Base-by-base conservation (phyloP, 148 eudicot genomes). In the Rhododendron mucronatum region DNA sequence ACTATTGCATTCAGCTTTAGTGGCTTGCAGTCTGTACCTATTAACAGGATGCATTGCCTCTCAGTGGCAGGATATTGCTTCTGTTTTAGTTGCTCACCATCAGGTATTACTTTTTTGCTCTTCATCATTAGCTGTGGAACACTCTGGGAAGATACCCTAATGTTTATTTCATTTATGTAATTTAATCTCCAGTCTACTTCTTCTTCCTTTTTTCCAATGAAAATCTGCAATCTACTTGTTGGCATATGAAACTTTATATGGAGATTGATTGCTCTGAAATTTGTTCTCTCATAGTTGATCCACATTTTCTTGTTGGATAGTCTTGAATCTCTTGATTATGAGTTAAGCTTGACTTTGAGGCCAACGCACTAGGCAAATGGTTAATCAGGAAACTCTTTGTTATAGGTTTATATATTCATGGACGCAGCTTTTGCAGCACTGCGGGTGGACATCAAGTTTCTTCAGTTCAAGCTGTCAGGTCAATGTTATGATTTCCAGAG, bases 341-440 rank as follows among this genome's bases (percentile, higher is more conserved):
- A 48, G 14, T 47, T 84, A 74, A 21, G 15, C 23, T 14, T 18
- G 26, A n/a, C 50, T 83, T 4, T 83, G 67, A 33, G 69, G 65
- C 37, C 57, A 53, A 41, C 7, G 78, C n/a, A 57, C 78, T 5
- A 5, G 11, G 82, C 71, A 55, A 41, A 39, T 85, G 82, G 65
- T 47, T 87, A 75, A 84, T 73, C 45, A 37, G 50, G 59, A 78
- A 80, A 82, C 86, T 67, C 55, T 37, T 23, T 88, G 84, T 91
- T 89, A 84, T 93, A 97, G 99, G 95, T 94, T 85, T 94, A 97
- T 86, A 88, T 91, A 87, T 94, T 94, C 87, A 86, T 93, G 91
- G 96, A 93, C 88, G 93, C 91, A 69, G 94, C 95, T 88, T 93
- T 95, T 91, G 92, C 94, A 90, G 96, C 96, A 61, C 93, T 97